phyloP scores from a whole-genome alignment of 257 asterid species.

The Solanum arcanum region DNA sequence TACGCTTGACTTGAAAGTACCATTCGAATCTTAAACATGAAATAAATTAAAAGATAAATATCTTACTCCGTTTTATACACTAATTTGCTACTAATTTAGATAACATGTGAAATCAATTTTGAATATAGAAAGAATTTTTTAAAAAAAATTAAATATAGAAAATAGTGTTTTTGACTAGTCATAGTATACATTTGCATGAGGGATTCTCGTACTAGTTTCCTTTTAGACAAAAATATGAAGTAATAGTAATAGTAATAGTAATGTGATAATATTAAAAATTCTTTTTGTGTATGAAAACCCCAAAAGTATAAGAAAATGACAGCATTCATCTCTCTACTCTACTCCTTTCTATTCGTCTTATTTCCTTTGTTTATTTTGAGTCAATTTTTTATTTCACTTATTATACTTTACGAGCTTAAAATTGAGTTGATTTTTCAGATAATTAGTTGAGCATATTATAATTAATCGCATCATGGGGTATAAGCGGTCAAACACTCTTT shows the following conservation, averaged over 20 bases:
- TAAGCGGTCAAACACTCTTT: too few relatives aligned
- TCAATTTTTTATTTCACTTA: background rate
- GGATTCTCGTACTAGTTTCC: constrained; percentile 42
- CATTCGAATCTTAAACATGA: background rate
- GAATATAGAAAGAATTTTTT: background rate
- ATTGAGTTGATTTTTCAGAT: background rate
- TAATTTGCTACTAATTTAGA: background rate
- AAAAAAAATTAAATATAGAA: background rate
- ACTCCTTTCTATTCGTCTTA: background rate
- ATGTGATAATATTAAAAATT: background rate
- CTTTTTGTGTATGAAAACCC: background rate
- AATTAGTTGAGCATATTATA: too few relatives aligned
- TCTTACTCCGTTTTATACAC: background rate
- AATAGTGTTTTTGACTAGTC: background rate
- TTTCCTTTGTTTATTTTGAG: background rate
- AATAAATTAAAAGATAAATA: background rate
- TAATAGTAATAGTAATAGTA: background rate
- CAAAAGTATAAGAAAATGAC: constrained; percentile 32
- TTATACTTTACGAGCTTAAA: fast-evolving
- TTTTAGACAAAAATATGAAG: constrained; percentile 5
- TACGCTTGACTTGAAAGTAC: background rate
- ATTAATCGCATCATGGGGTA: too few relatives aligned
- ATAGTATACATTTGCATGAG: background rate
- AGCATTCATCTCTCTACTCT: background rate
- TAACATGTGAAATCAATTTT: background rate